phyloP scores from a whole-genome alignment of 768 basidiomycete species.

The Ramaria rubella region DNA sequence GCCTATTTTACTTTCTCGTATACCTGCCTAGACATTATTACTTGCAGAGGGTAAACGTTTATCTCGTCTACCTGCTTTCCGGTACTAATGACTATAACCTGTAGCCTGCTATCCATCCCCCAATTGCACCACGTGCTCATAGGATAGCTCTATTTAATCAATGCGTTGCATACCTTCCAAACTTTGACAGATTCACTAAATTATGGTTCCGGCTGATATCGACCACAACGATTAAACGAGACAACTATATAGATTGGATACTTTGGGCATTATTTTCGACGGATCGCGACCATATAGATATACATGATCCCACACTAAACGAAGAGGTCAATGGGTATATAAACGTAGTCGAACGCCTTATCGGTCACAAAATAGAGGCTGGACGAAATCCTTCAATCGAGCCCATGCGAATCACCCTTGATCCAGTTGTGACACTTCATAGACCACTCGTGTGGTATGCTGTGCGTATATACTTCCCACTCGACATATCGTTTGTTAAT shows the following conservation, averaged over 20 bases:
- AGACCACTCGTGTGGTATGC: slow-evolving; percentile 61
- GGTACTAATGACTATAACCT: neutral
- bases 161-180: slow-evolving; percentile 30
- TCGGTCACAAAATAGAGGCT: slow-evolving; percentile 35
- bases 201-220: slow-evolving; percentile 48
- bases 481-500: neutral
- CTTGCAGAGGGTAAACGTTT: slow-evolving; percentile 42
- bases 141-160: slow-evolving; percentile 43
- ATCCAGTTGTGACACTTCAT: slow-evolving; percentile 49
- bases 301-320: slow-evolving; percentile 27
- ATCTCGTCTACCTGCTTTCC: neutral
- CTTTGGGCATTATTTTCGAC: slow-evolving; percentile 56
- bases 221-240: slow-evolving; percentile 28
- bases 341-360: slow-evolving; percentile 29
- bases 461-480: slow-evolving; percentile 30
- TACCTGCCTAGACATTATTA: slow-evolving; percentile 40
- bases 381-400: slow-evolving; percentile 34
- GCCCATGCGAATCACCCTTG: slow-evolving; percentile 48
- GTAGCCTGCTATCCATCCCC: slow-evolving; percentile 31
- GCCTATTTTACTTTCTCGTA: slow-evolving; percentile 41
- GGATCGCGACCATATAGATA: slow-evolving; percentile 24
- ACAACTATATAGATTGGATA: slow-evolving; percentile 56
- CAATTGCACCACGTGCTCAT: slow-evolving; percentile 33
- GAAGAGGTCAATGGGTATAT: slow-evolving; percentile 50
- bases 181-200: slow-evolving; percentile 18